Base-by-base conservation (phyloP, 306 rosid genomes). In the Cyclanthera cordifolia region DNA sequence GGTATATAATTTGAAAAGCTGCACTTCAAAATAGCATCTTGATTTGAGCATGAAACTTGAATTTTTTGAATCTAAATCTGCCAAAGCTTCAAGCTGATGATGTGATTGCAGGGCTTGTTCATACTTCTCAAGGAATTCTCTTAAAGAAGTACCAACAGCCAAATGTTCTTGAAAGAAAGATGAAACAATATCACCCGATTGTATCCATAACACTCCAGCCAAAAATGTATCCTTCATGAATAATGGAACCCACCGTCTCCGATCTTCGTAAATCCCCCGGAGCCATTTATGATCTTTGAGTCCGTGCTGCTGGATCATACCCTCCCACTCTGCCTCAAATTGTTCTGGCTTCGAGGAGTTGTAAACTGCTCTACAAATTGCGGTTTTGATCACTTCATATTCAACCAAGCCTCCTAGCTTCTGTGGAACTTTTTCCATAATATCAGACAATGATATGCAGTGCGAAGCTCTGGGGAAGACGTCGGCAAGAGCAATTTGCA, bases 391-490 rank as follows among this genome's bases (percentile, higher is more conserved):
- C 21, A 75, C 85, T 70, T 82, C 88, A 59, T 73, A 79, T 58
- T 81, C 85, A 6, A 47, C 52, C 25, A 75, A 69, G 6, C 74
- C 79, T 67, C 87, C 84, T 70, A 86, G 77, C 63, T 76, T 79
- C 72, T 84, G 84, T 11, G 90, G 83, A 74, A 82, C 37, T 28
- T 76, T 79, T 41, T 72, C 81, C 84, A 86, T 82, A 57, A 89
- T 76, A 64, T 72, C 69, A 13, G 79, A 79, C 27, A 79, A 60
- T 76, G 78, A 84, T 49, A 86, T 75, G 65, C 85, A 89, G 66
- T 79, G 92, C 56, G 84, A 81, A 73, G 90, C 84, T 81, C 92
- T 81, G 11, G 92, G 92, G 66, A 89, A 84, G 72, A 89, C 96
- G 51, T 89, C 88, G 39, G 86, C 78, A 72, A 82, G 75, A 72